Evolutionary conservation across 2,329 filamentous ascomycete genomes (phyloP), one percentile per base, ranked within the genome.

Genomic region (Paracoccidioides brasiliensis): DNA sequence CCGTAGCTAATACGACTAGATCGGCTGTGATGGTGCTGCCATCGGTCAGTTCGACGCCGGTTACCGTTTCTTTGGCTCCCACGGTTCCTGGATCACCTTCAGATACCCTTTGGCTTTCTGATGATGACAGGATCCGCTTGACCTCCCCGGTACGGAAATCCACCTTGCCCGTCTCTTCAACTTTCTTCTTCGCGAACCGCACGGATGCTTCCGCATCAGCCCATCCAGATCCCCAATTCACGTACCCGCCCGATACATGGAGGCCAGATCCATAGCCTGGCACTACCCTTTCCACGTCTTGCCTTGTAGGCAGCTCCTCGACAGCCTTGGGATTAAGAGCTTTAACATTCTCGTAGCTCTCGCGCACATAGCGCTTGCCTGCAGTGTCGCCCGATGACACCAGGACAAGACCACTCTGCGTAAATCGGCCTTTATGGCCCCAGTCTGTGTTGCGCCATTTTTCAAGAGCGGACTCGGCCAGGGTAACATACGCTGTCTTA

Each of bases 1-100:
- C 91, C 0, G 90, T 83, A 0, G 91, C 90, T 2, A 95, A 77
- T 55, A 96, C 76, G 38, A 87, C 84, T 6, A 95, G 76, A 57
- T 88, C 86, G 1, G 86, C 87, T 3, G 70, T 72, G 5, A 88
- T 60, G 8, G 66, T 72, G 5, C 69, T 68, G 1, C 76, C 77
- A 58, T 79, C 71, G 1, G 64, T 63, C 9, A 86, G 73, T 37
- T 65, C 64, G 14, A 83, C 76, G 15, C 82, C 82, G 3, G 64
- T 69, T 54, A 68, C 63, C 61, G 64, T 62, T 44, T 44, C 30
- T 41, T 33, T 22, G 7, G 22, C 14, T 4, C 15, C 10, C 12
- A 32, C 46, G 10, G n/a, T 28, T 15, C 45, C 48, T 37, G 51
- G 14, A 33, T 28, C 28, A 10, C 28, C 55, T 15, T 44, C 22